phyloP scores from a whole-genome alignment of 768 basidiomycete genomes.

The Boletus pseudo-olivaceus region DNA sequence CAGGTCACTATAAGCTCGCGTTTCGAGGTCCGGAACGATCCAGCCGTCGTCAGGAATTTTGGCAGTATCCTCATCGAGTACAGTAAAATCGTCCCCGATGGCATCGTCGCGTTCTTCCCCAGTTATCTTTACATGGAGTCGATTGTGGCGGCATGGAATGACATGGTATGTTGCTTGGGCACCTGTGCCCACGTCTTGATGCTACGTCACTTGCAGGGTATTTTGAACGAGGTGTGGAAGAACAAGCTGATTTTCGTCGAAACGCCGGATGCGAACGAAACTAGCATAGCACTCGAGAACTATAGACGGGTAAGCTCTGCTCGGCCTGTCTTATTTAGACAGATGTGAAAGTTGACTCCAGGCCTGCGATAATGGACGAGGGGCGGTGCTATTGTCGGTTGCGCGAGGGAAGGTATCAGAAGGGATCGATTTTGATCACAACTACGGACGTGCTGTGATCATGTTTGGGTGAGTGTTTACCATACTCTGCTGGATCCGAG shows the following conservation, averaged over 20 bases:
- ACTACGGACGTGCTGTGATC: slow-evolving; percentile 97
- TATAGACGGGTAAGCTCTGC: slow-evolving; percentile 73
- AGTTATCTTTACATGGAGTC: slow-evolving; percentile 99
- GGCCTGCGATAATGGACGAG: slow-evolving; percentile 99
- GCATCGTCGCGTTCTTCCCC: slow-evolving; percentile 98
- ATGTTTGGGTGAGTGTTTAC: slow-evolving; percentile 84
- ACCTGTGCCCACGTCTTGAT: background rate
- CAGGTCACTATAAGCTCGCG: slow-evolving; percentile 98
- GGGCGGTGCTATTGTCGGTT: slow-evolving; percentile 93
- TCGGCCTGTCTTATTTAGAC: background rate
- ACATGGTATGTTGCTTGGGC: slow-evolving; percentile 71
- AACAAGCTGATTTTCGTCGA: slow-evolving; percentile 99
- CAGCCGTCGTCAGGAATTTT: slow-evolving; percentile 97
- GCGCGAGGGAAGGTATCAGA: slow-evolving; percentile 99
- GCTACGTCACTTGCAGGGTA: slow-evolving; percentile 58
- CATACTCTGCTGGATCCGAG: background rate
- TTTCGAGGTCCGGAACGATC: slow-evolving; percentile 98
- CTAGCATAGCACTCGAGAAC: slow-evolving; percentile 95
- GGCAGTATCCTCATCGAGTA: slow-evolving; percentile 98
- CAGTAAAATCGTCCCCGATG: slow-evolving; percentile 96
- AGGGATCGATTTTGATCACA: slow-evolving; percentile 99
- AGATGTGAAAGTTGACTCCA: slow-evolving; percentile 25
- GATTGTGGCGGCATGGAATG: slow-evolving; percentile 99
- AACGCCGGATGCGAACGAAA: slow-evolving; percentile 98
- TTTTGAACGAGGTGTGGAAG: slow-evolving; percentile 99